These are phyloP conservation scores for Sanghuangporus weigelae DNA, from an alignment of 1,284 basidiomycete genomes.

Conservation along the genomic window DNA sequence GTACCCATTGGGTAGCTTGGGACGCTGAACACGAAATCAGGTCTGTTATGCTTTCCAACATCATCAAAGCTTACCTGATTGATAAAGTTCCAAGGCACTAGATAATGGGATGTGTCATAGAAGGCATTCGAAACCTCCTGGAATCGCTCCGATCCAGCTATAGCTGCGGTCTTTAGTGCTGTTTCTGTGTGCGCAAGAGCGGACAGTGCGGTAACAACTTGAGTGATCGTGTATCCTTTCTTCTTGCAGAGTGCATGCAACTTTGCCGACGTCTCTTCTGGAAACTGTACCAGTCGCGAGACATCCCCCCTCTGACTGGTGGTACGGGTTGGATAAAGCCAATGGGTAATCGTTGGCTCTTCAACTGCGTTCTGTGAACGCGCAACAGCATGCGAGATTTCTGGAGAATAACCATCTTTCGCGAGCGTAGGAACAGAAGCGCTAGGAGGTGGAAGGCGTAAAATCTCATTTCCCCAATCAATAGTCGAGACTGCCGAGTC, in stretches of 20 bases:
- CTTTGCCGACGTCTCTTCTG: conserved; percentile 12
- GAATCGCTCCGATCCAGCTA: conserved; percentile 14
- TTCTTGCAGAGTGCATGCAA: conserved; percentile 12
- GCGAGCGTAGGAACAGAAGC: background rate
- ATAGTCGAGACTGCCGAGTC: background rate
- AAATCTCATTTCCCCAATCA: conserved; percentile 1
- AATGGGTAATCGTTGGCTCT: background rate
- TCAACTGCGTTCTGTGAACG: background rate
- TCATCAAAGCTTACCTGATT: conserved; percentile 13
- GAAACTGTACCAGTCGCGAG: conserved; percentile 10
- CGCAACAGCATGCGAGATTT: background rate
- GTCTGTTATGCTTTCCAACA: background rate
- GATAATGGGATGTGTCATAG: conserved; percentile 11
- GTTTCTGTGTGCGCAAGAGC: conserved; percentile 16
- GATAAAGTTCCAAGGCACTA: conserved; percentile 12
- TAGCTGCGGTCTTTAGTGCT: conserved; percentile 8
- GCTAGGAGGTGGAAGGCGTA: background rate
- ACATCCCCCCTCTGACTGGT: conserved; percentile 10
- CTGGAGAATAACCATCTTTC: background rate
- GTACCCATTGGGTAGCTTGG: conserved; percentile 17
- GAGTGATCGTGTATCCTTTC: conserved; percentile 18
- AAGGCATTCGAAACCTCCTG: conserved; percentile 9
- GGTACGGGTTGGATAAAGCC: conserved; percentile 11
- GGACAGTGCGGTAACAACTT: conserved; percentile 18
- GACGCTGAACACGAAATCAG: conserved; percentile 7